Conservation (phyloP, 352 stramenopile species). For the Phytophthora foliorum region DNA sequence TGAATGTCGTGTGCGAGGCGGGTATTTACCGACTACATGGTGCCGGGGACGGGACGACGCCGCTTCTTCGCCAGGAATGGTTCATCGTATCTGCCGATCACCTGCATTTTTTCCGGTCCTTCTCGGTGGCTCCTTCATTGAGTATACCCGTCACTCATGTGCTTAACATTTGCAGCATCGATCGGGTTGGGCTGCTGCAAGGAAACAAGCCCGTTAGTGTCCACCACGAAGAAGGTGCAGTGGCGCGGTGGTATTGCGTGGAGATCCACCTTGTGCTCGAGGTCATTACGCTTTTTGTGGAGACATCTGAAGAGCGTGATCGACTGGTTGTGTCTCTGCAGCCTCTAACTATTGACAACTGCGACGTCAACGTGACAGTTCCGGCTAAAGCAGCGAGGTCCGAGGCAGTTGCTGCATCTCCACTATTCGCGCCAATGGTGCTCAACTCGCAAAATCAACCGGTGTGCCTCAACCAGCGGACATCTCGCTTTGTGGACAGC, state of each 20-base stretch:
- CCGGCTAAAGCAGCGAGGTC: conserved; percentile 13
- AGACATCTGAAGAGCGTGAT: conserved; percentile 41
- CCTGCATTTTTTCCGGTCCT: conserved; percentile 80
- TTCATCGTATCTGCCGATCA: conserved; percentile 62
- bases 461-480: conserved; percentile 69
- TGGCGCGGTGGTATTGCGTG: conserved; percentile 58
- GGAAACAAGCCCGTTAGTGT: conserved; percentile 16
- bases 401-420: conserved; percentile 23
- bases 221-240: conserved; percentile 14
- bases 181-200: conserved; percentile 31
- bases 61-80: conserved; percentile 81
- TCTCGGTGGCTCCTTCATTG: conserved; percentile 53
- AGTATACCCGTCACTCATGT: conserved; percentile 58
- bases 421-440: conserved; percentile 23
- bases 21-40: conserved; percentile 66
- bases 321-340: conserved; percentile 29
- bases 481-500: conserved; percentile 21
- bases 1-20: conserved; percentile 71
- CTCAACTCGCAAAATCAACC: conserved; percentile 49
- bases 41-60: conserved; percentile 37
- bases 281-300: conserved; percentile 69
- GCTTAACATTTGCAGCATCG: conserved; percentile 47
- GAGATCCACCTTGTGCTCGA: conserved; percentile 68
- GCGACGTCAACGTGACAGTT: conserved; percentile 11
- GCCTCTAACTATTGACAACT: conserved; percentile 30